These are phyloP conservation scores for Hanseniaspora thailandica DNA, from an alignment of 805 yeast genomes.

Conservation along the genomic window DNA sequence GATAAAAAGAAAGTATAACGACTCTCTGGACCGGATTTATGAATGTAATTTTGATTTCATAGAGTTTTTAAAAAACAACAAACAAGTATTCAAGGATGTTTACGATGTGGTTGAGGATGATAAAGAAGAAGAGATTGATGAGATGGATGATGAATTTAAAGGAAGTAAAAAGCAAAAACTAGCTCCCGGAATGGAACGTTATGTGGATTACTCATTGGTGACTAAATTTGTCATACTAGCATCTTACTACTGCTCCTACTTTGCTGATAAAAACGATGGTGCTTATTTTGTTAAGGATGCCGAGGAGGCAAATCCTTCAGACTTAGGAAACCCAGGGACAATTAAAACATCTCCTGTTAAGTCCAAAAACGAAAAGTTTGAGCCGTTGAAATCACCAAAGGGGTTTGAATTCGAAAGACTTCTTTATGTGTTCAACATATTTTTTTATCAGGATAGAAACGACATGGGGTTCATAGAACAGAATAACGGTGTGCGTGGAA, in stretches of 20 bases:
- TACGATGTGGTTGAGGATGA: not conserved
- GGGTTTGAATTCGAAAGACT: conserved; percentile 13
- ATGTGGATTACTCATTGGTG: not conserved
- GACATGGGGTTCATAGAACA: not conserved
- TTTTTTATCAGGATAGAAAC: conserved; percentile 3
- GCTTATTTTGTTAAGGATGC: not conserved
- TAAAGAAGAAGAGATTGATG: not conserved
- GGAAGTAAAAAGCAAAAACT: not conserved
- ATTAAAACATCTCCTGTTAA: not conserved
- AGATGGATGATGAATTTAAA: not conserved
- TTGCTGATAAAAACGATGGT: not conserved
- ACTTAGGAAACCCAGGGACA: not conserved
- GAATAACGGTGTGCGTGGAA: not conserved
- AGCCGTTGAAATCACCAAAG: not conserved
- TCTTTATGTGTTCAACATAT: conserved; percentile 3
- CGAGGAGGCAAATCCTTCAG: not conserved
- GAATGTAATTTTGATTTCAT: not conserved
- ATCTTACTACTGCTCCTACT: conserved; percentile 9
- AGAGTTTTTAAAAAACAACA: not conserved
- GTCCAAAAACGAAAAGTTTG: not conserved
- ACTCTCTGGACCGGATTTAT: not conserved
- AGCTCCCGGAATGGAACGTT: not conserved
- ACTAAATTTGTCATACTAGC: conserved; percentile 3
- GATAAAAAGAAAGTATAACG: conserved; percentile 1
- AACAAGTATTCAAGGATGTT: not conserved